Evolutionary conservation across 2,329 filamentous ascomycete genomes (phyloP).

Genomic region (Zymoseptoria tritici): DNA sequence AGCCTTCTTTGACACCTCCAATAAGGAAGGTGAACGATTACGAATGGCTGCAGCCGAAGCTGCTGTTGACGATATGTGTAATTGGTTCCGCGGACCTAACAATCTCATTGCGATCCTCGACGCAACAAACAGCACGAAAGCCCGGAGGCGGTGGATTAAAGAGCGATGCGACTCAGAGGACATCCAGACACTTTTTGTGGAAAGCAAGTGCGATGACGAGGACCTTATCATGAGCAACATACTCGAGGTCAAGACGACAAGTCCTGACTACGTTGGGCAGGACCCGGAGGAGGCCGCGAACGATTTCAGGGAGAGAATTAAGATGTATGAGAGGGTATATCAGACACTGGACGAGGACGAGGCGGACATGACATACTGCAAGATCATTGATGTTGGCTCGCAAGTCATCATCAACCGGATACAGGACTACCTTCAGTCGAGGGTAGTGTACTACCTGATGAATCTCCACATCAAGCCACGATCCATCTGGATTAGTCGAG

Average conservation of each 20-base stretch:
- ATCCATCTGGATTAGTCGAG: conserved; percentile 88
- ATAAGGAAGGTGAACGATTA: conserved; percentile 82
- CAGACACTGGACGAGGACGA: conserved; percentile 88
- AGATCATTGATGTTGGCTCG: conserved; percentile 92
- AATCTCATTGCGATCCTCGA: conserved; percentile 91
- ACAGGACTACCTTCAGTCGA: conserved; percentile 90
- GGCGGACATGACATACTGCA: conserved; percentile 83
- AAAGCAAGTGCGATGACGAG: conserved; percentile 94
- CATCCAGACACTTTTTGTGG: conserved; percentile 89
- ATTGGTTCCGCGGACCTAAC: conserved; percentile 71
- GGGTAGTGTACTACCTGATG: conserved; percentile 97
- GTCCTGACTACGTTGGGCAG: conserved; percentile 87
- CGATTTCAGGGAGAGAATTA: conserved; percentile 89
- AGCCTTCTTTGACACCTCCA: conserved; percentile 90
- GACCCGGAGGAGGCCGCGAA: conserved; percentile 85
- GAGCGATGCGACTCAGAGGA: conserved; percentile 63
- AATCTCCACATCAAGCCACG: conserved; percentile 95
- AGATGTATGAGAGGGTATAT: conserved; percentile 96
- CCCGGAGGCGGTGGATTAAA: conserved; percentile 82
- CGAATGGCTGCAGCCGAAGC: conserved; percentile 84
- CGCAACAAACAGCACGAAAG: conserved; percentile 92
- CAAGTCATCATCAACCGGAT: conserved; percentile 98
- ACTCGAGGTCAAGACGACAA: conserved; percentile 82
- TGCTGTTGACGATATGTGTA: conserved; percentile 85
- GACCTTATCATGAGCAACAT: conserved; percentile 98